phyloP scores from a whole-genome alignment of 306 rosid species.

The Lathyrus sativus region DNA sequence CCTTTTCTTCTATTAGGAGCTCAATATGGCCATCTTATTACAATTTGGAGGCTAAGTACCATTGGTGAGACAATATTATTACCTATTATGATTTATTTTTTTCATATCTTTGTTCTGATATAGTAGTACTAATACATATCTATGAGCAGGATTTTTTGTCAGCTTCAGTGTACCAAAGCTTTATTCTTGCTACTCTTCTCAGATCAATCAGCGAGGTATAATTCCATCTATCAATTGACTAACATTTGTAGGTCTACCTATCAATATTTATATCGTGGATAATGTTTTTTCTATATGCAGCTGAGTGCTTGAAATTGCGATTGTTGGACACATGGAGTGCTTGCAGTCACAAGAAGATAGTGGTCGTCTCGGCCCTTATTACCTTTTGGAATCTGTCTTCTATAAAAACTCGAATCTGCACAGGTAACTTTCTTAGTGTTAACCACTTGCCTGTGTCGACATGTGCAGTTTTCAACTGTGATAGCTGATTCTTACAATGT shows the following conservation, averaged over 20 bases:
- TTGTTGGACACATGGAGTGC: conserved; percentile 67
- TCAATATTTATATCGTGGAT: conserved; percentile 6
- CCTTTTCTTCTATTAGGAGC: conserved; percentile 88
- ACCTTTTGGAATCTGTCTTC: conserved; percentile 86
- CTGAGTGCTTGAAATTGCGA: conserved; percentile 55
- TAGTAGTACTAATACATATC: not conserved
- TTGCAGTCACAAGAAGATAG: conserved; percentile 83
- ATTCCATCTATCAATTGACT: not conserved
- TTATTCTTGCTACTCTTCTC: conserved; percentile 63
- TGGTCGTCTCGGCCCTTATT: conserved; percentile 55
- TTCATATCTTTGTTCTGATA: not conserved
- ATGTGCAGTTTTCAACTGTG: conserved; percentile 5
- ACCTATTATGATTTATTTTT: not conserved
- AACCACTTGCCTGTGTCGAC: not conserved
- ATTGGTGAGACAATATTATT: conserved; percentile 54
- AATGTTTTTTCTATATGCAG: conserved; percentile 45
- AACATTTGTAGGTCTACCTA: not conserved
- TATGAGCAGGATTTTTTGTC: conserved; percentile 64
- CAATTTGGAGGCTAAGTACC: conserved; percentile 73
- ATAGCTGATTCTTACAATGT: conserved; percentile 21
- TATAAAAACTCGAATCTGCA: conserved; percentile 65
- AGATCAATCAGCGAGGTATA: conserved; percentile 69
- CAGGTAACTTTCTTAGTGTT: conserved; percentile 51
- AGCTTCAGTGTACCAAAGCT: conserved; percentile 82
- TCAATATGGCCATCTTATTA: conserved; percentile 76